phyloP scores from a whole-genome alignment of 495 filamentous ascomycete genomes.

The Penicillium lividum region DNA sequence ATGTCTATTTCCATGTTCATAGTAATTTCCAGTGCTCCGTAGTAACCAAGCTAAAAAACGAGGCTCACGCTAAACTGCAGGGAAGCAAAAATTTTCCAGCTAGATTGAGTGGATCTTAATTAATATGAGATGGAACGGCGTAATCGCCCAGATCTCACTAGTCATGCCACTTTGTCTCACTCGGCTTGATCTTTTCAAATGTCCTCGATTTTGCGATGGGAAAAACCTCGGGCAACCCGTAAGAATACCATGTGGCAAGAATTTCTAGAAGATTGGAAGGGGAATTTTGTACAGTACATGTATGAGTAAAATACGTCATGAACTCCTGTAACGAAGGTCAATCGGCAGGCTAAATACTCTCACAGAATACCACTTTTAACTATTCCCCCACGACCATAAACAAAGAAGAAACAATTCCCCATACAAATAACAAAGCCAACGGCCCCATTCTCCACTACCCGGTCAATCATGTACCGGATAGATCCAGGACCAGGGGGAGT shows the following conservation, averaged over 20 bases:
- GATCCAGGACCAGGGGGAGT: neutral
- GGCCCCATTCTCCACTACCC: slow-evolving; percentile 1
- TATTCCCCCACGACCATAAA: neutral
- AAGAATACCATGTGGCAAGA: neutral
- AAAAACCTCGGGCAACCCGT: neutral
- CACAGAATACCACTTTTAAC: too few species aligned
- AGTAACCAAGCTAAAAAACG: neutral
- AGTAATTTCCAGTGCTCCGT: too few species aligned
- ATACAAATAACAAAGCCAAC: neutral
- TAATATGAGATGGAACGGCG: neutral
- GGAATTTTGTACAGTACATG: neutral
- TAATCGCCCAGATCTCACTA: neutral
- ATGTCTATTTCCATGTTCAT: too few species aligned
- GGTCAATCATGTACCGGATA: slow-evolving; percentile 4
- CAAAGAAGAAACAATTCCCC: neutral
- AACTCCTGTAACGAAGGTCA: neutral
- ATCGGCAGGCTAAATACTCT: neutral
- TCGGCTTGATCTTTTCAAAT: neutral
- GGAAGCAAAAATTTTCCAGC: neutral
- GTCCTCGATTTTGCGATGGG: neutral
- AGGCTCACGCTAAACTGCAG: neutral
- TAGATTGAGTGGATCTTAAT: neutral
- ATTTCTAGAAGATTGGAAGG: neutral
- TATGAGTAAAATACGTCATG: neutral
- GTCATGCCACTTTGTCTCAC: neutral